phyloP scores from a whole-genome alignment of 2,329 filamentous ascomycete genomes.

The Neopestalotiopsis sp. region DNA sequence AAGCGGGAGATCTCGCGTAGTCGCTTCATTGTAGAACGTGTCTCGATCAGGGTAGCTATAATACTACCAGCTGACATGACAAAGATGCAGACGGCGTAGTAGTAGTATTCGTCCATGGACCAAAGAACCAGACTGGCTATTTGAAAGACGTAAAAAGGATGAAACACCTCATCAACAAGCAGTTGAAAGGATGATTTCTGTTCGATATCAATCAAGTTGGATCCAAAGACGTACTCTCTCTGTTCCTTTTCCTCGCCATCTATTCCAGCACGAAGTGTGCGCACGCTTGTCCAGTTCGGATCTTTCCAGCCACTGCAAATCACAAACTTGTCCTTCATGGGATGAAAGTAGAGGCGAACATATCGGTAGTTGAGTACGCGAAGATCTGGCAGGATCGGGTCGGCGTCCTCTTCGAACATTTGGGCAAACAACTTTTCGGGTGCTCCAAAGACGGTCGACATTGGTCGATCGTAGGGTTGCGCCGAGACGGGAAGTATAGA shows the following conservation, averaged over 20 bases:
- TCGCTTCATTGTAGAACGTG: conserved; percentile 87
- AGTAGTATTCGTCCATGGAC: conserved; percentile 97
- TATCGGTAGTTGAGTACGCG: conserved; percentile 91
- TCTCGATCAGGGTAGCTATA: conserved; percentile 86
- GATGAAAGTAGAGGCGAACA: conserved; percentile 90
- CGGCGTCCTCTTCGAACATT: conserved; percentile 69
- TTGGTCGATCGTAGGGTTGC: conserved; percentile 56
- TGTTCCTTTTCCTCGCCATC: conserved; percentile 87
- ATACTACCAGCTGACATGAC: conserved; percentile 94
- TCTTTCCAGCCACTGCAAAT: conserved; percentile 94
- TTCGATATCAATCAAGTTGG: conserved; percentile 90
- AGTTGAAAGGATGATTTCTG: conserved; percentile 85
- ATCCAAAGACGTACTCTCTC: conserved; percentile 85
- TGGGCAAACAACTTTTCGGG: conserved; percentile 63
- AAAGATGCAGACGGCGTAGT: conserved; percentile 95
- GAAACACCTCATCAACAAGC: conserved; percentile 90
- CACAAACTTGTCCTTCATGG: conserved; percentile 85
- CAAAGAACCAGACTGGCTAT: conserved; percentile 92
- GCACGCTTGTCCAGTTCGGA: conserved; percentile 81
- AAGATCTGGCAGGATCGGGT: conserved; percentile 77
- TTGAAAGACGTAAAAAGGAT: conserved; percentile 98
- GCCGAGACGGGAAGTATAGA: conserved; percentile 71
- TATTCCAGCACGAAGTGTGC: conserved; percentile 76
- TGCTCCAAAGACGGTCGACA: conserved; percentile 70
- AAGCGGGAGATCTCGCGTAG: conserved; percentile 91